Base-by-base conservation (phyloP, 768 basidiomycete species). In the Russula foetens region DNA sequence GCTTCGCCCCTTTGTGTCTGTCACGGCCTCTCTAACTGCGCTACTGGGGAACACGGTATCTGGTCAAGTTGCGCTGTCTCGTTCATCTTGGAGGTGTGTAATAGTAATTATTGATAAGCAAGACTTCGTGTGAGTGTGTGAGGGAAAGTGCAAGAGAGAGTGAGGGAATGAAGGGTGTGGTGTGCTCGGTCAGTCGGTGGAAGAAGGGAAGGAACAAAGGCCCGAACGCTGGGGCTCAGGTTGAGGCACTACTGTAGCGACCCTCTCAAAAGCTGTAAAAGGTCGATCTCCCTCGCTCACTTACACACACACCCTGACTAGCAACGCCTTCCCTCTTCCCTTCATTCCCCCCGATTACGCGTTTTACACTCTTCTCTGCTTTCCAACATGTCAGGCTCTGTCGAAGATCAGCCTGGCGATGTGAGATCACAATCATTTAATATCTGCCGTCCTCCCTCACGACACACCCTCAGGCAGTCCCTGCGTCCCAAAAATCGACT, bases 401-500 rank as follows among this genome's bases (percentile, higher is more conserved):
- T 48, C 35, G 60, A 62, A 17, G 56, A n/a, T 19, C 60, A 58
- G 28, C 45, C 56, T 17, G 60, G 60, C 14, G 60, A 62, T 58
- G 60, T 62, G 17, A 53, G 45, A 31, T 58, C 28, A 4, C 26
- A 31, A 2, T 38, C 53, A 0, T 21, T 19, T 23, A 29, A 12
- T 41, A 17, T 2, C 3, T n/a, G 21, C 41, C 38, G 17, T n/a
- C 24, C 19, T 56, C 17, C 23, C 56, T 46, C 24, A 44, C 53
- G 6, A n/a, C 6, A 2, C 6, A 2, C n/a, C 17, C 19, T 1
- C 58, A 79, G 78, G 89, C 85, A 63, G 90, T 96, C 52, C 92
- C 92, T 43, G 81, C 81, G 62, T 79, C 87, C 50, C 93, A 96
- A 74, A 84, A 91, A 68, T 76, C 86, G 68, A 90, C 86, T 74